These are phyloP conservation scores for Boletus smithii DNA, from an alignment of 1,284 basidiomycete genomes.

Conservation along the genomic window DNA sequence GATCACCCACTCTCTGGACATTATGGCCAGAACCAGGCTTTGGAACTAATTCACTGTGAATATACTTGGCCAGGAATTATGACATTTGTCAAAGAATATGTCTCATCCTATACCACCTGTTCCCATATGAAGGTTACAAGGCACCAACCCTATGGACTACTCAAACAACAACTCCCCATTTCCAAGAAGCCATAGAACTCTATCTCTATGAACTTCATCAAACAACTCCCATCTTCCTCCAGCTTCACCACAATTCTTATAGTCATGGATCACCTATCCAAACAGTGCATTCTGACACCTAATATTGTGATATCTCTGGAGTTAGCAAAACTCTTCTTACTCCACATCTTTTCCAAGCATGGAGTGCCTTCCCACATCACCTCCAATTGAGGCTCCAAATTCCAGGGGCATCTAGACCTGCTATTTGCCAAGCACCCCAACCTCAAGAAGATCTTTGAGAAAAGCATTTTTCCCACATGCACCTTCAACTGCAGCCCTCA, in stretches of 20 bases:
- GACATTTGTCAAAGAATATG: neutral
- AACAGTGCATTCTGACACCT: no score
- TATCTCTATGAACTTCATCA: slow-evolving; percentile 1
- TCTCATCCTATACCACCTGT: neutral
- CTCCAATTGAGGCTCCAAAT: neutral
- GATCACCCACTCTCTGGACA: neutral
- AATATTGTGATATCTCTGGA: no score
- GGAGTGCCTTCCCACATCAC: neutral
- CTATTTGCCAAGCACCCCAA: no score
- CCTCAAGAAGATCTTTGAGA: neutral
- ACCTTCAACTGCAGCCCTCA: slow-evolving; percentile 1
- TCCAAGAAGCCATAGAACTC: slow-evolving; percentile 11
- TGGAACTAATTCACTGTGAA: neutral
- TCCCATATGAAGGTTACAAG: no score
- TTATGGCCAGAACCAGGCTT: neutral
- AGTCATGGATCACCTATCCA: no score
- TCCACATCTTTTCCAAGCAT: neutral
- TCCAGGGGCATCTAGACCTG: neutral
- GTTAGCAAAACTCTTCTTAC: neutral
- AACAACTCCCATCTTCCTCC: slow-evolving; percentile 25
- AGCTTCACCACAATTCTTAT: no score
- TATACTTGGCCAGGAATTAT: neutral
- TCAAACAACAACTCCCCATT: neutral
- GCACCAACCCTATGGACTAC: no score
- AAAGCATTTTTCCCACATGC: neutral